Evolutionary conservation across 495 filamentous ascomycete species (phyloP), one percentile per base, ranked within the genome.

Genomic region (Annulohypoxylon maeteangense): DNA sequence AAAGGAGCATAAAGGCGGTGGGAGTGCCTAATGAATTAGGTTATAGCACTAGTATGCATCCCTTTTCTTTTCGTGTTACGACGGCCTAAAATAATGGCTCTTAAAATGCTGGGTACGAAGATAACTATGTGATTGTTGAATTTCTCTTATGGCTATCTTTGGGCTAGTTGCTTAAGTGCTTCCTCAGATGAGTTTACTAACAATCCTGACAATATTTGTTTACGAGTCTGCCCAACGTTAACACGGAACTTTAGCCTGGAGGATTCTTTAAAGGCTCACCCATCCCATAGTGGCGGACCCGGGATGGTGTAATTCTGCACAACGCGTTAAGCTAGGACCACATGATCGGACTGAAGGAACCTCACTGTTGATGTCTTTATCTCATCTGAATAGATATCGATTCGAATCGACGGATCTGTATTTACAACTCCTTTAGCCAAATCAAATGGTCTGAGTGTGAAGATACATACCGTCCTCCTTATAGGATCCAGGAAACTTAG

Each of bases 401-500:
- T 85, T 20, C 74, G 81, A n/a, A 88, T 81, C 7, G 80, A 84
- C 16, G 84, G 82, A 51, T 88, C 85, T 80, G 59, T 27, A 14
- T 7, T 10, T 27, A 44, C n/a, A n/a, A n/a, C n/a, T n/a, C n/a
- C n/a, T n/a, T 81, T 56, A 80, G 68, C 42, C 22, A 18, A 4
- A 10, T 27, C 16, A 5, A 32, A 27, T 3, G 14, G 27, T 16
- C 3, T 6, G 18, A 7, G 34, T 14, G n/a, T 32, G 10, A 12
- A 31, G 10, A 23, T 40, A 63, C 81, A 56, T 67, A 84, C 83
- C 81, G 68, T 82, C 76, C 70, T 80, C 79, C 25, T 73, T 70
- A 69, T 85, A 87, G 31, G 78, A 80, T 22, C 86, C 86, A 0
- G 87, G 86, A 60, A 89, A 83, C 56, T 68, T 84, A 42, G 78